Evolutionary conservation across 169 alveolate species (phyloP).

Genomic region (Theileria equi): DNA sequence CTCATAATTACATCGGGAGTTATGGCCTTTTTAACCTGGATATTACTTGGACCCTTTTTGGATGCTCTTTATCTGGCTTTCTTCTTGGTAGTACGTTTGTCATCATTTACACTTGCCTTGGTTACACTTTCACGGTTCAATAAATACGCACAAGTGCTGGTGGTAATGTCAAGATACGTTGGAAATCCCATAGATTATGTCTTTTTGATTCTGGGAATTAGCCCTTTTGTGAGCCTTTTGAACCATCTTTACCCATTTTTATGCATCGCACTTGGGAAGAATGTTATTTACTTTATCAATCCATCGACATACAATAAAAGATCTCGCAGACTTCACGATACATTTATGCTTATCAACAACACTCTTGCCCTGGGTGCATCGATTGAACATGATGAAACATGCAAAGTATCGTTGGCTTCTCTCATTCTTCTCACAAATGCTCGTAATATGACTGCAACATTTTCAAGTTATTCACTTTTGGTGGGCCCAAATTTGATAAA

Average conservation of each 20-base stretch:
- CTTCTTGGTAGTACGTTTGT: slow-evolving; percentile 11
- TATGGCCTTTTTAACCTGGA: slow-evolving; percentile 47
- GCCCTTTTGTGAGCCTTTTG: slow-evolving; percentile 51
- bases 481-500: slow-evolving; percentile 62
- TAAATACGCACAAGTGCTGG: slow-evolving; percentile 27
- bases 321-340: slow-evolving; percentile 20
- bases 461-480: slow-evolving; percentile 48
- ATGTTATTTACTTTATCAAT: slow-evolving; percentile 42
- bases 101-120: slow-evolving; percentile 33
- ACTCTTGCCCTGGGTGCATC: slow-evolving; percentile 19
- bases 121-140: slow-evolving; percentile 28
- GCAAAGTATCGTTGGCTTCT: slow-evolving; percentile 45
- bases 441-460: slow-evolving; percentile 37
- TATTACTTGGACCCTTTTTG: slow-evolving; percentile 26
- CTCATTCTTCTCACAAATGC: slow-evolving; percentile 43
- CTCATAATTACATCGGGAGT: slow-evolving; percentile 22
- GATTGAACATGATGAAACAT: slow-evolving; percentile 39
- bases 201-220: slow-evolving; percentile 25
- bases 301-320: slow-evolving; percentile 45
- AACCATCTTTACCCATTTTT: slow-evolving; percentile 56
- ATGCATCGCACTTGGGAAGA: slow-evolving; percentile 56
- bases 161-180: slow-evolving; percentile 22
- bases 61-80: slow-evolving; percentile 34
- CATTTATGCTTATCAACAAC: slow-evolving; percentile 37
- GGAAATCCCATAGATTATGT: slow-evolving; percentile 55